These are phyloP conservation scores for Cylindrotheca fusiformis DNA, from an alignment of 108 stramenopile genomes.

Conservation along the genomic window DNA sequence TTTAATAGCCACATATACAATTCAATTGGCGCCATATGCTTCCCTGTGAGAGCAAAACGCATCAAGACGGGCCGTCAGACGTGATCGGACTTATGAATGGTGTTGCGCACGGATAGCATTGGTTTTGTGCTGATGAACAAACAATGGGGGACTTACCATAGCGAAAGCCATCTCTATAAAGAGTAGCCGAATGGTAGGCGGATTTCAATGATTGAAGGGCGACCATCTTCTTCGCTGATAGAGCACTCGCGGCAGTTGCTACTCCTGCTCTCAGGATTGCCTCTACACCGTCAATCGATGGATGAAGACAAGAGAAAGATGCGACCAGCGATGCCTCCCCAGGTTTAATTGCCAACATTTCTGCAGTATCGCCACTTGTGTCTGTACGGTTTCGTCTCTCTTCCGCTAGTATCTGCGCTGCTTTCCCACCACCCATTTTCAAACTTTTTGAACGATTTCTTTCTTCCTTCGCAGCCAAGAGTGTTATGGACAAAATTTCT, in stretches of 20 bases:
- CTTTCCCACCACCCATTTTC: constrained; percentile 48
- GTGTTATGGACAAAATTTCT: constrained; percentile 19
- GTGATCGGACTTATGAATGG: too few species aligned
- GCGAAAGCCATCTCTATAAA: constrained; percentile 59
- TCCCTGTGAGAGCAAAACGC: background rate
- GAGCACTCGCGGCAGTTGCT: constrained; percentile 49
- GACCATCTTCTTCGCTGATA: constrained; percentile 34
- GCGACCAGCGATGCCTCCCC: constrained; percentile 68
- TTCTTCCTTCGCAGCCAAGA: constrained; percentile 36
- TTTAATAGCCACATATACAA: constrained; percentile 22
- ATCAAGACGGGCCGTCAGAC: too few species aligned
- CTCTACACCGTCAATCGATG: constrained; percentile 64
- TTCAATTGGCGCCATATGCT: constrained; percentile 59
- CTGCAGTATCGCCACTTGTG: constrained; percentile 3
- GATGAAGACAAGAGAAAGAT: constrained; percentile 61
- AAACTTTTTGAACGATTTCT: constrained; percentile 32
- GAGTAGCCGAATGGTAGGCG: constrained; percentile 50
- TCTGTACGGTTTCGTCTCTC: constrained; percentile 32
- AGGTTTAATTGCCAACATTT: constrained; percentile 37
- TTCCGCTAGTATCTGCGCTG: constrained; percentile 54
- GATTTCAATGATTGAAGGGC: constrained; percentile 57
- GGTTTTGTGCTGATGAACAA: too few species aligned
- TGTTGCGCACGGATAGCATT: too few species aligned
- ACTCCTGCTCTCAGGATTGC: constrained; percentile 51
- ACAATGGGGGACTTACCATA: too few species aligned